Evolutionary conservation across 208 protist genomes (phyloP), one percentile per base, ranked within the genome.

Genomic region (Acanthamoeba healyi): DNA sequence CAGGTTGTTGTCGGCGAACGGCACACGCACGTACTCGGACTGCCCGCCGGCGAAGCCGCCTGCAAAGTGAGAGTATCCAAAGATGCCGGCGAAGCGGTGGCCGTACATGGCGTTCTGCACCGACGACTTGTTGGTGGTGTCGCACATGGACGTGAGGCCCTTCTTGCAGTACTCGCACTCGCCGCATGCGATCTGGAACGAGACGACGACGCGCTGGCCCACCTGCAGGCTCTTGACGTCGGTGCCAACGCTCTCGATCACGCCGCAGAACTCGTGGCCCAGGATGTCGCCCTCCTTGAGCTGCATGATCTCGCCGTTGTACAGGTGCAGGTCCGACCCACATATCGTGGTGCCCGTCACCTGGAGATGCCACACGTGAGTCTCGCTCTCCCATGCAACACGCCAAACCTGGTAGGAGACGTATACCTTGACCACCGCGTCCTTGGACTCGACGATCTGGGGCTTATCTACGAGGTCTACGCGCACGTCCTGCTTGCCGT

Each of bases 311-410:
- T 94, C 95, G 34, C 87, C 93, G 38, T 86, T 67, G 93, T 94
- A 96, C 2, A 96, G 94, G 51, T 96, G 95, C n/a, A 96, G 61
- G 90, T 96, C 95, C 10, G 94, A 95, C 32, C 95, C 95, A 79
- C 95, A 96, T 56, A 96, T 94, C 19, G 95, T 93, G 9, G 95
- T 65, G 1, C 56, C 72, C 1, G 95, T 95, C 2, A 96, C 56
- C 61, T 70, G 14, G 61, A 36, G 19, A 70, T 19, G 1, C 24
- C 6, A 70, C 6, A 36, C 7, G 2, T 29, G 1, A 70, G 61
- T 56, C 44, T 3, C 51, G 1, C 51, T 56, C 44, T 3, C 51
- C 15, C 51, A 56, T 56, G 10, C 10, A 56, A 22, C n/a, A n/a
- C n/a, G n/a, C n/a, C 3, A 6, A 56, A 22, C 51, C 15, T 56